phyloP scores from a whole-genome alignment of 1,139 yeast genomes.

The Tardiomyces blankii region DNA sequence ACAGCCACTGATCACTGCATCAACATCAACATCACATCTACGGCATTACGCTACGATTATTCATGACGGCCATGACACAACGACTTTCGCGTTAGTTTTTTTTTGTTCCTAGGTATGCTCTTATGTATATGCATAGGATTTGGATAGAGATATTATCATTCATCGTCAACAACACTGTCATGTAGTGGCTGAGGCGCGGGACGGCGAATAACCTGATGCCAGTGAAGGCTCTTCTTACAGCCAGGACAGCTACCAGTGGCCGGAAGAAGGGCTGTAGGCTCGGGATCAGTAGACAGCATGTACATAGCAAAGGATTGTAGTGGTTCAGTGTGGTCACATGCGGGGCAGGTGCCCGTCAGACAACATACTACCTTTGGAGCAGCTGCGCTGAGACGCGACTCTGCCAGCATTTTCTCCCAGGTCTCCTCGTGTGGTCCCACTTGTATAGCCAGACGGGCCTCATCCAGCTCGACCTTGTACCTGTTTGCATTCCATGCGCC shows the following conservation, averaged over 20 bases:
- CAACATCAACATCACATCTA: too few relatives aligned
- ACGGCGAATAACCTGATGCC: neutral
- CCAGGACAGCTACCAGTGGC: neutral
- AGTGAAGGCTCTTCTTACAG: neutral
- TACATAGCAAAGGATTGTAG: neutral
- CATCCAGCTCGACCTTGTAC: constrained; percentile 9
- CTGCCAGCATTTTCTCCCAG: neutral
- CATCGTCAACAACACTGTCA: too few relatives aligned
- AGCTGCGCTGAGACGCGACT: neutral
- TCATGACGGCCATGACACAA: neutral
- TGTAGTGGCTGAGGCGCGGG: neutral
- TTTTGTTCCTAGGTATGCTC: too few relatives aligned
- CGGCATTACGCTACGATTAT: too few relatives aligned
- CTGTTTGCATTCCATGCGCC: constrained; percentile 17
- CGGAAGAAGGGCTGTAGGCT: neutral
- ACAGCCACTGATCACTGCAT: too few relatives aligned
- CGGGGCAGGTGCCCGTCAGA: neutral
- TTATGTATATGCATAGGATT: neutral
- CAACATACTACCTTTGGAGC: neutral
- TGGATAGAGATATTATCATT: neutral
- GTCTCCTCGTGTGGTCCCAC: constrained; percentile 1
- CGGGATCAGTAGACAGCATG: neutral
- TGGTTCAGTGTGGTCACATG: neutral
- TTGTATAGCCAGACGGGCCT: constrained; percentile 8
- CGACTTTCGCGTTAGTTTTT: too few relatives aligned